Percentiles rank a stretch among this genome's conserved stretches.
phyloP scores from a whole-genome alignment of 106 monocot species.

The Agapanthus africanus region DNA sequence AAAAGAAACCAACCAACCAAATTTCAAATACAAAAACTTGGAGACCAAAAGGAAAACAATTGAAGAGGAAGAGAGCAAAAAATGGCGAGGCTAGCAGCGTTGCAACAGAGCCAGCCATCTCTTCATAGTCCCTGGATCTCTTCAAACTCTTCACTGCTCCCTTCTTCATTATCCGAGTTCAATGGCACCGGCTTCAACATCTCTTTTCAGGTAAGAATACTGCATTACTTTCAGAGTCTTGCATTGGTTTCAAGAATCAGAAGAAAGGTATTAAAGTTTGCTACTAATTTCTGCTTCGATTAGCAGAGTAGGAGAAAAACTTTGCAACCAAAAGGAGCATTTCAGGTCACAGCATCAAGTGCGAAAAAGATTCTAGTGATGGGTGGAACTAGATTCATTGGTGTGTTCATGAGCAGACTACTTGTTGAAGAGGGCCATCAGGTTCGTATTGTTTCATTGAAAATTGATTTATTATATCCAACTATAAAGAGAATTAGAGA shows the following conservation, averaged over 20 bases:
- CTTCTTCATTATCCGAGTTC: constrained; percentile 80
- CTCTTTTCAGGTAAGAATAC: constrained; percentile 38
- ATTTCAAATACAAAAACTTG: not conserved
- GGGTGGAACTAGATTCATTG: constrained; percentile 98
- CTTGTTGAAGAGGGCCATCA: constrained; percentile 94
- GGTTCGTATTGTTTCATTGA: no score
- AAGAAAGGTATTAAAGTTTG: not conserved
- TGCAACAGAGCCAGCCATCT: constrained; percentile 34
- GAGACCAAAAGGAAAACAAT: not conserved
- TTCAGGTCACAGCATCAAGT: constrained; percentile 55
- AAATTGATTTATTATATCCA: no score
- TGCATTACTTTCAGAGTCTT: no score
- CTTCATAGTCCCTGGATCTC: constrained; percentile 18
- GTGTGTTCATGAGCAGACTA: constrained; percentile 78
- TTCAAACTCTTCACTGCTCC: constrained; percentile 30
- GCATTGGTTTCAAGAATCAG: no score
- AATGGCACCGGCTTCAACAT: constrained; percentile 52
- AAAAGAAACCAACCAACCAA: constrained; percentile 3
- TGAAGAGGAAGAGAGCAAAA: not conserved
- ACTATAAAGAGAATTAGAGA: no score
- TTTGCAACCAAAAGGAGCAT: constrained; percentile 35
- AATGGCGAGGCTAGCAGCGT: constrained; percentile 30
- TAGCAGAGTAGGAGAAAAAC: constrained; percentile 46
- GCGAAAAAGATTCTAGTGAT: constrained; percentile 87
- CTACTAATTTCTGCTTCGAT: not conserved